phyloP scores from a whole-genome alignment of 2,329 filamentous ascomycete genomes.

The Neofusicoccum ribis region DNA sequence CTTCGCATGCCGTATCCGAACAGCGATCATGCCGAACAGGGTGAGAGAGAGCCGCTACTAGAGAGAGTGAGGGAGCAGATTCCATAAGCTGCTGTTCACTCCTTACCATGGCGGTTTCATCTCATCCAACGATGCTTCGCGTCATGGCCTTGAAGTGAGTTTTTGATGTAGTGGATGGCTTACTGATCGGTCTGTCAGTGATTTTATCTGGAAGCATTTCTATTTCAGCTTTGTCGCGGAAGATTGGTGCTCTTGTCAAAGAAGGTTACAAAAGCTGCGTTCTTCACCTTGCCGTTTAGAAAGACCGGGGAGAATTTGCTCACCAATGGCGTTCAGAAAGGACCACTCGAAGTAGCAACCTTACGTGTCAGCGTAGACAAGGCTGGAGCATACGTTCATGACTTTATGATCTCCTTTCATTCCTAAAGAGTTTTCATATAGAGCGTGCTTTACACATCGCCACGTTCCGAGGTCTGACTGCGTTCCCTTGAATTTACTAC shows the following conservation, averaged over 20 bases:
- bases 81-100: constrained; percentile 20
- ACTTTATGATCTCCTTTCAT: too few species aligned
- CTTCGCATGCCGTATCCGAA: constrained; percentile 46
- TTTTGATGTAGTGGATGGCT: neutral
- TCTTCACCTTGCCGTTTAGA: neutral
- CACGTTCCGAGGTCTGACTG: too few species aligned
- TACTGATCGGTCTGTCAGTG: too few species aligned
- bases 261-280: neutral
- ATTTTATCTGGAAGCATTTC: too few species aligned
- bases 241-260: neutral
- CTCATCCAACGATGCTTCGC: too few species aligned
- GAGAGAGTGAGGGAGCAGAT: constrained; percentile 47
- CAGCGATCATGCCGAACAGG: constrained; percentile 38
- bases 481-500: too few species aligned
- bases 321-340: neutral
- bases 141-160: too few species aligned
- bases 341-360: neutral
- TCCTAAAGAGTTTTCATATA: too few species aligned
- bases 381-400: too few species aligned
- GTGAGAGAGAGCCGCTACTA: constrained; percentile 48
- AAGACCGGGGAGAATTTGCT: neutral
- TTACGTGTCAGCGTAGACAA: neutral
- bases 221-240: neutral
- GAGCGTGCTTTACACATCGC: too few species aligned
- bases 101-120: too few species aligned